Conservation (phyloP, 352 stramenopile genomes). For the Phytopythium vexans region DNA sequence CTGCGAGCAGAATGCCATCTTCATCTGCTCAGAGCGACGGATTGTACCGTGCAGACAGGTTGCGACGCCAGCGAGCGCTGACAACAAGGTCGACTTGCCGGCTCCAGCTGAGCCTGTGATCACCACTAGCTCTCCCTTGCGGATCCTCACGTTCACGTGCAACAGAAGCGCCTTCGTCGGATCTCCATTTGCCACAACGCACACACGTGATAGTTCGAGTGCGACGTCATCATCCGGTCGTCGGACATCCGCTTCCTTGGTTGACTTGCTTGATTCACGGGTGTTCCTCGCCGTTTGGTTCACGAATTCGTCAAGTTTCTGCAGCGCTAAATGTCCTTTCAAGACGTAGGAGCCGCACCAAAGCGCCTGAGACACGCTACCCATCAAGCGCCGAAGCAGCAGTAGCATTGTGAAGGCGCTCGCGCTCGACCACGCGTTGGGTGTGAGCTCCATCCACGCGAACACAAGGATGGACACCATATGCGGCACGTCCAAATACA, state of each 20-base stretch:
- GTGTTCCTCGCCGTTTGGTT: constrained; percentile 2
- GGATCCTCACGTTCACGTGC: constrained; percentile 45
- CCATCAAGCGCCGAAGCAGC: constrained; percentile 28
- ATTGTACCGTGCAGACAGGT: constrained; percentile 33
- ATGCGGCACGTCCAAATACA: constrained; percentile 25
- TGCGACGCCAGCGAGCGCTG: constrained; percentile 43
- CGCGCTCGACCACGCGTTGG: constrained; percentile 21
- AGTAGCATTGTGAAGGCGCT: constrained; percentile 29
- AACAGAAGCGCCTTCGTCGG: constrained; percentile 35
- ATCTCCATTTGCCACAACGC: constrained; percentile 30
- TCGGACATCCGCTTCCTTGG: neutral
- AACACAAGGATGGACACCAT: constrained; percentile 35
- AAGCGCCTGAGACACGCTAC: constrained; percentile 21
- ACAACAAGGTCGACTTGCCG: constrained; percentile 62
- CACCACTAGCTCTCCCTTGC: constrained; percentile 48
- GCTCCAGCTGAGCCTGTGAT: constrained; percentile 53
- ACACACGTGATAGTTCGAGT: constrained; percentile 32
- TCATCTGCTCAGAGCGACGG: constrained; percentile 25
- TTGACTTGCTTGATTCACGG: neutral
- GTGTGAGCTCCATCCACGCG: constrained; percentile 26
- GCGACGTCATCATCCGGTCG: constrained; percentile 15
- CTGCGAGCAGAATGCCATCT: constrained; percentile 87
- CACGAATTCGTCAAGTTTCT: constrained; percentile 20
- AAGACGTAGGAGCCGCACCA: constrained; percentile 15
- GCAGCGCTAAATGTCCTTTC: constrained; percentile 17